These are phyloP conservation scores for Fistulinella cinereoalba DNA, from an alignment of 1,284 basidiomycete species.

Conservation along the genomic window DNA sequence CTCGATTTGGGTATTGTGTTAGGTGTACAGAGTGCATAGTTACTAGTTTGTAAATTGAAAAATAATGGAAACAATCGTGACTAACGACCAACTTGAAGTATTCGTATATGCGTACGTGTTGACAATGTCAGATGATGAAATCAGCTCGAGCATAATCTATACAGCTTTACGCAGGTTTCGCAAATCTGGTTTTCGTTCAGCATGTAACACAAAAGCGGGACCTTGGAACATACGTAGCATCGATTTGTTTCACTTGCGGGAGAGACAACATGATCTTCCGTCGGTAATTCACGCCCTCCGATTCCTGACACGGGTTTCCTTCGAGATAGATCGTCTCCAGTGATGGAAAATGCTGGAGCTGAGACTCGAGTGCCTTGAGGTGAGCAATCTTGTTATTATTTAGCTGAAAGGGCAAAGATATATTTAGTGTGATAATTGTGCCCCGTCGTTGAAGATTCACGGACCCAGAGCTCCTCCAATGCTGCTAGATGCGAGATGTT, in stretches of 20 bases:
- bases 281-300: constrained; percentile 78
- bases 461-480: constrained; percentile 93
- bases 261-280: constrained; percentile 87
- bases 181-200: constrained; percentile 19
- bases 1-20: no score
- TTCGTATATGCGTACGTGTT: no score
- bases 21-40: no score
- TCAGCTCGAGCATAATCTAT: no score
- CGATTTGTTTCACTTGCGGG: constrained; percentile 90
- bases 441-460: constrained; percentile 19
- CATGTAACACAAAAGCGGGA: no score
- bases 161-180: constrained; percentile 16
- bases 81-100: no score
- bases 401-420: constrained; percentile 50
- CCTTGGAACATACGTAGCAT: constrained; percentile 76
- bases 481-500: constrained; percentile 73
- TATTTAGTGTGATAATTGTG: not conserved
- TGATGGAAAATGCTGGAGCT: constrained; percentile 66
- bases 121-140: no score
- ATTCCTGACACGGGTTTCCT: constrained; percentile 86
- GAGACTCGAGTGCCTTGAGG: constrained; percentile 64
- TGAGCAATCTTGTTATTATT: constrained; percentile 83
- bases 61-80: no score
- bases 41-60: no score
- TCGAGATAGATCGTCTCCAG: constrained; percentile 94